Percentiles rank a stretch among this genome's conserved stretches.
Conservation (phyloP, 257 asterid species). For the Jaltomata sinuosa region DNA sequence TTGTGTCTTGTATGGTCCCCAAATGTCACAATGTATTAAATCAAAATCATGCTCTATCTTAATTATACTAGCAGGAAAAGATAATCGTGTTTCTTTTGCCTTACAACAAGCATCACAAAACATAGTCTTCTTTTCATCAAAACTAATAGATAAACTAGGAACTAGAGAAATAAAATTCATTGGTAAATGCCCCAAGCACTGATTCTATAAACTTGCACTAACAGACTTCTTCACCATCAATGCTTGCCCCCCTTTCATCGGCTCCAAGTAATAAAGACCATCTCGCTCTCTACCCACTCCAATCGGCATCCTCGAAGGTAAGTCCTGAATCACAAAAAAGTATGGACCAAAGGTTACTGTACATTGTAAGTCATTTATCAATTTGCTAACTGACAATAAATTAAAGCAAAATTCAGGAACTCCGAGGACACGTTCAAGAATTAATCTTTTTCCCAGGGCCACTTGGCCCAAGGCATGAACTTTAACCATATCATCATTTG, state of each 20-base stretch:
- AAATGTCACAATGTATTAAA: background rate
- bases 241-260: background rate
- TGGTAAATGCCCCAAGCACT: background rate
- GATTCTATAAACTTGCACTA: background rate
- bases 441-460: background rate
- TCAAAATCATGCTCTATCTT: background rate
- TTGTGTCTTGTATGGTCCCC: background rate
- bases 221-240: background rate
- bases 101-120: background rate
- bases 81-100: background rate
- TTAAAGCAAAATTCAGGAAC: background rate
- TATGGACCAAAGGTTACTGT: background rate
- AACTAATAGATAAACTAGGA: background rate
- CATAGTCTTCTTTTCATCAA: no score
- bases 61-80: background rate
- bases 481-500: background rate
- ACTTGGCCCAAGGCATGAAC: background rate
- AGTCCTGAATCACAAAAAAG: conserved; percentile 5
- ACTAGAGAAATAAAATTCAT: background rate
- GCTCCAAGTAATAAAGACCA: background rate
- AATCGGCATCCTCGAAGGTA: background rate
- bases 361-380: background rate
- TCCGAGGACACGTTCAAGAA: background rate
- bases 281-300: no score
- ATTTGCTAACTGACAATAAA: background rate